These are phyloP conservation scores for Silene coronaria DNA, from an alignment of 179 eudicot genomes.

Conservation along the genomic window DNA sequence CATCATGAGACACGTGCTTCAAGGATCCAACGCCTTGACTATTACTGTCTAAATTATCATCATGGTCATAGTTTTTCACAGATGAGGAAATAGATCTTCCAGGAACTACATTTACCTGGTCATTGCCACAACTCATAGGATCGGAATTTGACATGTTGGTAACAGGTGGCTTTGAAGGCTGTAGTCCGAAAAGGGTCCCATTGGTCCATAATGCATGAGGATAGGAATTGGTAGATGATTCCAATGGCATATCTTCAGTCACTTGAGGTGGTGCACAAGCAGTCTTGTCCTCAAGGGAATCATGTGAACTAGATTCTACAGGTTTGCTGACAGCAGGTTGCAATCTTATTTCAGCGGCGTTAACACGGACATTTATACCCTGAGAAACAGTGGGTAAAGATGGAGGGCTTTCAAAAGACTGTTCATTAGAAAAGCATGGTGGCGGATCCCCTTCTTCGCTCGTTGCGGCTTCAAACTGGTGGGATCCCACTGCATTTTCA, in stretches of 20 bases:
- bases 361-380: slow-evolving; percentile 18
- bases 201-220: slow-evolving; percentile 71
- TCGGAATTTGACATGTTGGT: slow-evolving; percentile 29
- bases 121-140: slow-evolving; percentile 20
- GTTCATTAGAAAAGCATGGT: slow-evolving; percentile 23
- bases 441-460: slow-evolving; percentile 12
- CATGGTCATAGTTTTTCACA: slow-evolving; percentile 21
- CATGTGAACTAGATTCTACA: slow-evolving; percentile 22
- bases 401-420: slow-evolving; percentile 22
- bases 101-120: slow-evolving; percentile 18
- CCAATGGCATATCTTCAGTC: slow-evolving; percentile 22
- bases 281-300: slow-evolving; percentile 11
- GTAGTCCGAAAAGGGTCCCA: slow-evolving; percentile 70
- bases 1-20: slow-evolving; percentile 32
- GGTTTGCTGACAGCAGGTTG: slow-evolving; percentile 30
- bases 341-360: slow-evolving; percentile 13
- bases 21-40: slow-evolving; percentile 28
- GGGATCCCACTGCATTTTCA: slow-evolving; percentile 13
- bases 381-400: slow-evolving; percentile 16
- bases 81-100: slow-evolving; percentile 20
- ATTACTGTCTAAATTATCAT: slow-evolving; percentile 14
- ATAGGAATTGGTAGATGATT: slow-evolving; percentile 34
- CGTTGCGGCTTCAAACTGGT: slow-evolving; percentile 5
- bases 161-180: slow-evolving; percentile 88
- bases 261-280: background rate